These are phyloP conservation scores for Phytophthora agathidicida DNA, from an alignment of 352 stramenopile species.

Conservation along the genomic window DNA sequence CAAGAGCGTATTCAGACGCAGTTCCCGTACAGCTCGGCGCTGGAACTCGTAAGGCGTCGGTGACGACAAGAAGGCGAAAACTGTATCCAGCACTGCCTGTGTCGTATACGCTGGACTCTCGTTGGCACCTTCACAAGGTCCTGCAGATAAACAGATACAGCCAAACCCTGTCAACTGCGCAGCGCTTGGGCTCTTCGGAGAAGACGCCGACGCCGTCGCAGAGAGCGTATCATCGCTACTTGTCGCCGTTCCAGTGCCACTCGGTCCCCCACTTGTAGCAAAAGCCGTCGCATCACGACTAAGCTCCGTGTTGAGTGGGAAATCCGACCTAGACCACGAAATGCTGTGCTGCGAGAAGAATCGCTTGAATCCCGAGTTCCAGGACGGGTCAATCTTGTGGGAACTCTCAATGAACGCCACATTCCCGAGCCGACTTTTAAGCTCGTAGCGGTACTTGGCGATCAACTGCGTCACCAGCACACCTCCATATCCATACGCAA, in stretches of 20 bases:
- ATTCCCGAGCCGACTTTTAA: conserved; percentile 82
- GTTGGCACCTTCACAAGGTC: conserved; percentile 52
- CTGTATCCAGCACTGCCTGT: conserved; percentile 69
- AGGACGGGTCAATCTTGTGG: conserved; percentile 77
- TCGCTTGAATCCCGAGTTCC: conserved; percentile 74
- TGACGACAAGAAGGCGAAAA: conserved; percentile 83
- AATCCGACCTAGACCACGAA: conserved; percentile 73
- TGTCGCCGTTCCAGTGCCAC: conserved; percentile 14
- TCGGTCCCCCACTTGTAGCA: conserved; percentile 8
- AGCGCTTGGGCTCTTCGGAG: conserved; percentile 39
- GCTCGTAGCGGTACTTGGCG: conserved; percentile 77
- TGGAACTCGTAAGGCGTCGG: conserved; percentile 85
- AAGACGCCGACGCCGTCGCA: conserved; percentile 25
- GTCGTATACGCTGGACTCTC: conserved; percentile 77
- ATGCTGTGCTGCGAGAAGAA: conserved; percentile 86
- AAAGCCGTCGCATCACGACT: conserved; percentile 37
- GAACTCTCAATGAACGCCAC: conserved; percentile 90
- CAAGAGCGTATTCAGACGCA: conserved; percentile 55
- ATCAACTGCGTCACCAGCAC: conserved; percentile 82
- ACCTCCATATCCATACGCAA: conserved; percentile 88
- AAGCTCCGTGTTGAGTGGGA: conserved; percentile 70
- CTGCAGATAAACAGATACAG: conserved; percentile 81
- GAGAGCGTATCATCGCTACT: conserved; percentile 32
- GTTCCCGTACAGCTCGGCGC: conserved; percentile 51
- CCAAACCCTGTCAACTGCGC: conserved; percentile 57